phyloP scores from a whole-genome alignment of 1,139 yeast genomes.

The Yarrowia galli region DNA sequence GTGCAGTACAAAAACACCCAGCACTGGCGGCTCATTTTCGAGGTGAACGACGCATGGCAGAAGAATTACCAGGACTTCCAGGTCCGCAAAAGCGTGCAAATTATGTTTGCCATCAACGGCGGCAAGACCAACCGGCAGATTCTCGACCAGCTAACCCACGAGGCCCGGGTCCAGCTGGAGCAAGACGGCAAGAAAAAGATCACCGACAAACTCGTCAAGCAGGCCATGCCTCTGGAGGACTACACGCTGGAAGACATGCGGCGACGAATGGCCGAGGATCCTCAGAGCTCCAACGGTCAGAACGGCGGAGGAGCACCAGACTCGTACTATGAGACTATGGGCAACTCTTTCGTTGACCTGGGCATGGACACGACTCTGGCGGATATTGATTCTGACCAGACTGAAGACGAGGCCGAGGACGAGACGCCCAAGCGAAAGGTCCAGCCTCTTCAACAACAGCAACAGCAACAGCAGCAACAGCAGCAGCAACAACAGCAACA shows the following conservation, averaged over 20 bases:
- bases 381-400: conserved; percentile 29
- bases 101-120: conserved; percentile 33
- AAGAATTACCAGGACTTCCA: conserved; percentile 36
- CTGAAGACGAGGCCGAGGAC: conserved; percentile 36
- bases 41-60: conserved; percentile 37
- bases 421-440: conserved; percentile 23
- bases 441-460: background rate
- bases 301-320: background rate
- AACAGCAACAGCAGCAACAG: background rate
- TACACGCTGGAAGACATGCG: conserved; percentile 35
- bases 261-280: conserved; percentile 29
- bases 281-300: background rate
- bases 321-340: conserved; percentile 20
- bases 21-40: conserved; percentile 35
- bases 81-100: conserved; percentile 29
- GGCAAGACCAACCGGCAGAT: conserved; percentile 37
- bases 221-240: conserved; percentile 36
- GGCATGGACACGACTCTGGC: conserved; percentile 35
- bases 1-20: conserved; percentile 37
- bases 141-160: conserved; percentile 27
- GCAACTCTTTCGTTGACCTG: conserved; percentile 26
- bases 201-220: conserved; percentile 37
- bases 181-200: conserved; percentile 31
- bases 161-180: conserved; percentile 22
- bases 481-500: conserved; percentile 1